Evolutionary conservation across 208 protist genomes (phyloP), one percentile per base, ranked within the genome.

Genomic region (Perkinsela sp.): DNA sequence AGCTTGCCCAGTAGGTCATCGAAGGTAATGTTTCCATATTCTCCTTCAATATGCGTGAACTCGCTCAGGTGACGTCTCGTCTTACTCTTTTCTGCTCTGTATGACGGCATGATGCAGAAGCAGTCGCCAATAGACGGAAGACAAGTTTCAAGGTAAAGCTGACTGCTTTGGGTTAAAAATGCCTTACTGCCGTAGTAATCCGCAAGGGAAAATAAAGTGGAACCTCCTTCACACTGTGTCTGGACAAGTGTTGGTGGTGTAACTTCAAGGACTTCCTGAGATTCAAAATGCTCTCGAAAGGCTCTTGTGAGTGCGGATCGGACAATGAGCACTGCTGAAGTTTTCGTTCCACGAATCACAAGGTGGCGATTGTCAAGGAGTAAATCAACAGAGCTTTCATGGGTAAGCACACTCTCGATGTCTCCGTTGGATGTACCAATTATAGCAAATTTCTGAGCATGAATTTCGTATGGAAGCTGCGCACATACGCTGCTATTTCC

Each of bases 131-230:
- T 15, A 1, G 93, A 83, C 65, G 94, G 78, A 31, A 93, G 87
- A 66, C 82, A 79, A 1, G 95, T 96, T 76, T 99, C 96, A 13
- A 99, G 80, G 77, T 99, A 98, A 0, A 99, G 86, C 84, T 99
- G 96, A 29, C 90, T 96, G 1, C 93, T 97, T 79, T 98, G 95
- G 30, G 96, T 99, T 16, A 99, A 77, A 75, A 96, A 98, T 1
- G 96, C 95, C 65, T 80, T 86, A 77, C 96, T 82, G 65, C 92
- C 94, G 74, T 94, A 98, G 80, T 97, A 98, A 70, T 96, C 75
- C 13, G 70, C 74, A 1, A 98, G 71, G n/a, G 94, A 90, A 75
- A 98, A 98, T 2, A 98, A 78, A 2, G 93, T 97, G 30, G 90
- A 93, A 57, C 95, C 95, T 72, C 96, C 96, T 75, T 98, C 96